Percentiles rank a stretch among this genome's conserved stretches.
These are phyloP conservation scores for Russula dissimulans DNA, from an alignment of 768 basidiomycete genomes.

Conservation along the genomic window DNA sequence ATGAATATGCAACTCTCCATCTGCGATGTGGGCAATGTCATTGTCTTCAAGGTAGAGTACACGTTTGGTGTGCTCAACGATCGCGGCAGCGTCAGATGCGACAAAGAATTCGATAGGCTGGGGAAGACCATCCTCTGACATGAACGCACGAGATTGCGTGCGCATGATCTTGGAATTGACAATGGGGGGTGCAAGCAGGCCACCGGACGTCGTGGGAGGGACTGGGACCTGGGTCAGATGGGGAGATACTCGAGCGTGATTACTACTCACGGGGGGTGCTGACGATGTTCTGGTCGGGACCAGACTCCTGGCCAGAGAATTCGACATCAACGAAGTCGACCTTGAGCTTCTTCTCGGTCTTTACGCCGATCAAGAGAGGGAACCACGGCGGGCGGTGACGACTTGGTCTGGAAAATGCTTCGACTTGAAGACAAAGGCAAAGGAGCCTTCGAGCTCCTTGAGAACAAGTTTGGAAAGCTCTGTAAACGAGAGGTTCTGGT, in stretches of 20 bases:
- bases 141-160: conserved; percentile 94
- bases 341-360: conserved; percentile 99
- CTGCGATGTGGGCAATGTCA: conserved; percentile 95
- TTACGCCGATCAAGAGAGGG: conserved; percentile 96
- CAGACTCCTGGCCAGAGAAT: conserved; percentile 60
- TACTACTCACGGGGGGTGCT: conserved; percentile 34
- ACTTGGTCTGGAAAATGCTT: conserved; percentile 91
- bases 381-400: conserved; percentile 93
- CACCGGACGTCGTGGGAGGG: conserved; percentile 40
- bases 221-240: conserved; percentile 28
- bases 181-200: conserved; percentile 59
- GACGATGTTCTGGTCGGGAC: conserved; percentile 34
- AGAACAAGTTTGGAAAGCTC: conserved; percentile 89
- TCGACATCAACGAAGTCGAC: conserved; percentile 99
- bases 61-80: conserved; percentile 98
- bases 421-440: conserved; percentile 99
- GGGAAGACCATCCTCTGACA: conserved; percentile 96
- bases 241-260: neutral
- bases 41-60: conserved; percentile 98
- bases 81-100: conserved; percentile 92
- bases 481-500: conserved; percentile 81
- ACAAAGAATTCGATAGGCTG: conserved; percentile 99
- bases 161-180: conserved; percentile 74
- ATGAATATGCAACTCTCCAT: conserved; percentile 98
- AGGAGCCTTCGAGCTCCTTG: conserved; percentile 97